A percentile compares a stretch with the other conserved stretches of the same genome.
Evolutionary conservation across 2,329 filamentous ascomycete species (phyloP).

Genomic region (Lachnellula subtilissima): DNA sequence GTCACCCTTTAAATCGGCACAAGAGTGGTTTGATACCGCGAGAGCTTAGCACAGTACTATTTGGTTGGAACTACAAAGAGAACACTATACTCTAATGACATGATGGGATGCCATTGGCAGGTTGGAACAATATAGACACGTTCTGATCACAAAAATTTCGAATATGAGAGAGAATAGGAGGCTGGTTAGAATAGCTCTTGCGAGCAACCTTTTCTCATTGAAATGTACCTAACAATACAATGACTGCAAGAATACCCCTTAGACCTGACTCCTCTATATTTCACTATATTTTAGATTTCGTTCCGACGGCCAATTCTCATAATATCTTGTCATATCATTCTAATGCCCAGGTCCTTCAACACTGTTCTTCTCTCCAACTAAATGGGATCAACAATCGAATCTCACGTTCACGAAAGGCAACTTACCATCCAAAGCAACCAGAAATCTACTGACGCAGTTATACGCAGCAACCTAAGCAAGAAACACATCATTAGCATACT

Average conservation of each 20-base stretch:
- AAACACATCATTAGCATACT: neutral
- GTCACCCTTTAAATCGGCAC: no score
- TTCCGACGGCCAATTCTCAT: no score
- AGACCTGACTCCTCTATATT: no score
- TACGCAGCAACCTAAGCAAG: slow-evolving; percentile 59
- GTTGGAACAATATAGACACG: no score
- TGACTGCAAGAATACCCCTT: neutral
- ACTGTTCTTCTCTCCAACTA: slow-evolving; percentile 30
- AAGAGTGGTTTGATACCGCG: no score
- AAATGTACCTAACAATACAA: neutral
- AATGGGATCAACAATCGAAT: slow-evolving; percentile 3
- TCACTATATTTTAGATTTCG: no score
- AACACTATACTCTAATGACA: no score
- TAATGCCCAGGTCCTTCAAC: slow-evolving; percentile 12
- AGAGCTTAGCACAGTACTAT: no score
- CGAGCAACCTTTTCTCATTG: neutral
- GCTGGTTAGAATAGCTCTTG: neutral
- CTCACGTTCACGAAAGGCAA: slow-evolving; percentile 8
- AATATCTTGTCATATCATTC: neutral
- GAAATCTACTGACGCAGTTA: slow-evolving; percentile 79
- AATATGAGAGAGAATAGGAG: neutral
- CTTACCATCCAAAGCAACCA: slow-evolving; percentile 75
- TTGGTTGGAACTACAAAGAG: no score
- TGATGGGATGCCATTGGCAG: no score
- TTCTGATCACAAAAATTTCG: no score